A percentile compares a stretch with the other conserved stretches of the same genome.
These are phyloP conservation scores for Wickerhamiella nectarea DNA, from an alignment of 805 yeast species.

Conservation along the genomic window DNA sequence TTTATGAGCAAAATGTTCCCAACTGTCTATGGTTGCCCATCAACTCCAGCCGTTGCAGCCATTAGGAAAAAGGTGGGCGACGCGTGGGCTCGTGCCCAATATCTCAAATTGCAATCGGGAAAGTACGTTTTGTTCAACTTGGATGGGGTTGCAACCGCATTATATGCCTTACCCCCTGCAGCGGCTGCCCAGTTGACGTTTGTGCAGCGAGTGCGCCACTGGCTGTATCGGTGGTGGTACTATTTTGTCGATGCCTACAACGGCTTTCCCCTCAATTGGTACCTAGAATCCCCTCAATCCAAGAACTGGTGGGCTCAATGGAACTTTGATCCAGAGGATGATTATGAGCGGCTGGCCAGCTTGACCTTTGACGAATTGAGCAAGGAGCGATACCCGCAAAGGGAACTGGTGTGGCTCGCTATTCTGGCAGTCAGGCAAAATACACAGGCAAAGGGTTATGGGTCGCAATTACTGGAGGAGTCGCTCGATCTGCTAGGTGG, in stretches of 20 bases:
- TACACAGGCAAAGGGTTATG: constrained; percentile 1
- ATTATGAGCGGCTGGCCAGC: background rate
- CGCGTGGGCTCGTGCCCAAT: background rate
- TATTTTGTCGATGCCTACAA: background rate
- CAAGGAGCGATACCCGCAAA: background rate
- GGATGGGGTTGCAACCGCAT: background rate
- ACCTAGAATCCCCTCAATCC: background rate
- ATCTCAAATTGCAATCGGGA: background rate
- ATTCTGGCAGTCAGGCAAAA: background rate
- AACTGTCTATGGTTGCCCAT: background rate
- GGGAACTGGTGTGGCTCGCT: background rate
- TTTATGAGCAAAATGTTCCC: background rate
- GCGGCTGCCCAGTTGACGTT: background rate
- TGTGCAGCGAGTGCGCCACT: background rate
- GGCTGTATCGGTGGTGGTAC: background rate
- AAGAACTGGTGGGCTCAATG: background rate
- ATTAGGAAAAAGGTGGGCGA: background rate
- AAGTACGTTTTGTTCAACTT: background rate
- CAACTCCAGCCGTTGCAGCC: background rate
- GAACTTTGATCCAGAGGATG: background rate
- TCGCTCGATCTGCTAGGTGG: background rate
- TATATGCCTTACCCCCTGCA: background rate
- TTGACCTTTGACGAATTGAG: background rate
- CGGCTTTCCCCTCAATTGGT: background rate
- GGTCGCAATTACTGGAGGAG: background rate